Conservation (phyloP, 192 early-diverging fungal genomes). For the Linnemannia exigua region DNA sequence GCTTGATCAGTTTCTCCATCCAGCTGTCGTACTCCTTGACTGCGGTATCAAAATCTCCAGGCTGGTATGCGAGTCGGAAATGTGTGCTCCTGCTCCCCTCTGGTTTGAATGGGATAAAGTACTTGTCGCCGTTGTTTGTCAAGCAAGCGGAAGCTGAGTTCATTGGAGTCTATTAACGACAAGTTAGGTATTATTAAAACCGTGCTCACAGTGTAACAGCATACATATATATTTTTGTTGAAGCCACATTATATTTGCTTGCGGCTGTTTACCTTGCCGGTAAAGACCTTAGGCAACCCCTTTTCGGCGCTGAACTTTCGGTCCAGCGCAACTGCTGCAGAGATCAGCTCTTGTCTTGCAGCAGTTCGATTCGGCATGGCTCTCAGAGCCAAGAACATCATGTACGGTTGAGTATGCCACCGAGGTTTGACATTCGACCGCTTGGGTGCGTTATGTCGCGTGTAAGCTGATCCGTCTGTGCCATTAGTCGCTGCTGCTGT, state of each 20-base stretch:
- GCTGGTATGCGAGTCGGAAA: slow-evolving; percentile 86
- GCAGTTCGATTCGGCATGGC: slow-evolving; percentile 75
- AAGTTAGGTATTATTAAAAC: neutral
- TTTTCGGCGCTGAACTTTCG: slow-evolving; percentile 78
- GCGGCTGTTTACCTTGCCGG: slow-evolving; percentile 78
- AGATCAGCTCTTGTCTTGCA: slow-evolving; percentile 80
- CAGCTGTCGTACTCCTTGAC: slow-evolving; percentile 80
- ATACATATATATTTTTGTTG: too few relatives aligned
- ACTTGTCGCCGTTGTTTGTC: slow-evolving; percentile 82
- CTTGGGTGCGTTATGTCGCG: slow-evolving; percentile 42
- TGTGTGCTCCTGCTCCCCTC: slow-evolving; percentile 74
- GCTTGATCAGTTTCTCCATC: slow-evolving; percentile 76
- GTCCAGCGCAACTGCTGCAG: slow-evolving; percentile 82
- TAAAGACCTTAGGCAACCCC: slow-evolving; percentile 83
- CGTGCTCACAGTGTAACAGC: neutral
- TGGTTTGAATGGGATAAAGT: slow-evolving; percentile 81
- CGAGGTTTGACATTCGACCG: slow-evolving; percentile 69
- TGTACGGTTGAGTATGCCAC: slow-evolving; percentile 92
- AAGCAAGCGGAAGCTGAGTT: slow-evolving; percentile 84
- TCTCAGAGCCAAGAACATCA: slow-evolving; percentile 85
- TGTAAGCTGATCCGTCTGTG: slow-evolving; percentile 20
- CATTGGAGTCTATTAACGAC: slow-evolving; percentile 70
- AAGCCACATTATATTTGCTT: too few relatives aligned
- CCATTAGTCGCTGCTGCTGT: too few relatives aligned
- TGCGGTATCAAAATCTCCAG: slow-evolving; percentile 86